These are phyloP conservation scores for Penicillium frequentans DNA, from an alignment of 2,329 filamentous ascomycete species.

Conservation along the genomic window DNA sequence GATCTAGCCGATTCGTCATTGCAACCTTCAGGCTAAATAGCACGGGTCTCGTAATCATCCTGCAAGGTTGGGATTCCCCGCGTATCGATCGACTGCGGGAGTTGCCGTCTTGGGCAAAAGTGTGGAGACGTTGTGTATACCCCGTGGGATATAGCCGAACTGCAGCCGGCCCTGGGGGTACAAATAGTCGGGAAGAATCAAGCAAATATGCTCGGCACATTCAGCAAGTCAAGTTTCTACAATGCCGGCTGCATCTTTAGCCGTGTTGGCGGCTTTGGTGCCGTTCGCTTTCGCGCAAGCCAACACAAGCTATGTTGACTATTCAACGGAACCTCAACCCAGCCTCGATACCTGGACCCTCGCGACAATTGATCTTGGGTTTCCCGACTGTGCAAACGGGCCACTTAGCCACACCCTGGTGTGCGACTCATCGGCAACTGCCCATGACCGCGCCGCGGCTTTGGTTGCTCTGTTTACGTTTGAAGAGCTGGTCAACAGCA, in stretches of 20 bases:
- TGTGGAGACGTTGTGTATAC: slow-evolving; percentile 11
- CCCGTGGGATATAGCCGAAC: slow-evolving; percentile 4
- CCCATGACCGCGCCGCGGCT: slow-evolving; percentile 46
- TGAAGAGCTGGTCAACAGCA: slow-evolving; percentile 58
- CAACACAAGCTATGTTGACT: slow-evolving; percentile 30
- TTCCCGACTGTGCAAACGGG: slow-evolving; percentile 55
- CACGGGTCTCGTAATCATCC: not conserved
- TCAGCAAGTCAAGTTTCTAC: not conserved
- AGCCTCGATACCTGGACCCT: slow-evolving; percentile 22
- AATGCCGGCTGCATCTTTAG: slow-evolving; percentile 16
- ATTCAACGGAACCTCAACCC: slow-evolving; percentile 26
- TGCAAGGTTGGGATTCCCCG: slow-evolving; percentile 1
- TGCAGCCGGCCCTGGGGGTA: not conserved
- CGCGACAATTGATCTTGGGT: slow-evolving; percentile 27
- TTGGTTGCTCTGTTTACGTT: slow-evolving; percentile 54
- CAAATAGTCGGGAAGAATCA: not conserved
- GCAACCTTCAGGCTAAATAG: slow-evolving; percentile 3
- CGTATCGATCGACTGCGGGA: slow-evolving; percentile 23
- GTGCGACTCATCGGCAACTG: slow-evolving; percentile 48
- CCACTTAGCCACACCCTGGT: slow-evolving; percentile 52
- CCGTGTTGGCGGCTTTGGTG: slow-evolving; percentile 20
- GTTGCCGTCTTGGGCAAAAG: slow-evolving; percentile 16
- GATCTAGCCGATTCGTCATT: not conserved
- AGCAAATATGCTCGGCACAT: not conserved
- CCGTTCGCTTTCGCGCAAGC: slow-evolving; percentile 25